Conservation (phyloP, 371 early-diverging fungal genomes). For the Lichtheimia ornata region DNA sequence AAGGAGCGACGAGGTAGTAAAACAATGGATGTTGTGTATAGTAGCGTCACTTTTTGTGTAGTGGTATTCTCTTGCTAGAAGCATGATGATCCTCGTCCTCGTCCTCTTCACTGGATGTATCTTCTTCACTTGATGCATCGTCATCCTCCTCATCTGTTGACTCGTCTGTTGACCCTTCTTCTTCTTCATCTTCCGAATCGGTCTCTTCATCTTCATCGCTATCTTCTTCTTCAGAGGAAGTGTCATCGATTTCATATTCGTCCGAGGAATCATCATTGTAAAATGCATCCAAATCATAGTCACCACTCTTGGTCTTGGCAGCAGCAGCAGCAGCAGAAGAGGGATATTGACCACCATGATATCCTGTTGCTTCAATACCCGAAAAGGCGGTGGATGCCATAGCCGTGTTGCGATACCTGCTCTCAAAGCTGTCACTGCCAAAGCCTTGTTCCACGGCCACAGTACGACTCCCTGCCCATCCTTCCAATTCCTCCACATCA, state of each 20-base stretch:
- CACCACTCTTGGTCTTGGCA: slow-evolving; percentile 43
- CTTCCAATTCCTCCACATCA: slow-evolving; percentile 49
- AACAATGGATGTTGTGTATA: too few relatives aligned
- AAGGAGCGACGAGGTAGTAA: too few relatives aligned
- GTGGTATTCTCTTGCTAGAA: not conserved
- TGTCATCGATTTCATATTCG: slow-evolving; percentile 29
- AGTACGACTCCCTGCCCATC: slow-evolving; percentile 47
- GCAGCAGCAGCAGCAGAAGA: slow-evolving; percentile 20
- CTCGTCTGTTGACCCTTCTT: not conserved
- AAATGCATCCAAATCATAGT: slow-evolving; percentile 65
- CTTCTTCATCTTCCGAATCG: slow-evolving; percentile 5
- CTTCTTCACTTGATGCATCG: not conserved
- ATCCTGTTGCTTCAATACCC: slow-evolving; percentile 44
- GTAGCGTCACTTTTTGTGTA: not conserved
- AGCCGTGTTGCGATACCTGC: slow-evolving; percentile 32
- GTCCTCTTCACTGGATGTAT: not conserved
- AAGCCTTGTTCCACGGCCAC: slow-evolving; percentile 54
- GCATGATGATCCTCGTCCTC: not conserved
- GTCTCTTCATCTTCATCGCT: slow-evolving; percentile 13
- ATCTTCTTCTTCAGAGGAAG: slow-evolving; percentile 25
- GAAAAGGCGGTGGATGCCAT: slow-evolving; percentile 44
- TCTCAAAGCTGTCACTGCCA: slow-evolving; percentile 52
- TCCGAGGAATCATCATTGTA: slow-evolving; percentile 48
- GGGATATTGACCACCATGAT: slow-evolving; percentile 23
- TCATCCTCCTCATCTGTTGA: not conserved